Percentiles rank a stretch among this genome's conserved stretches.
phyloP scores from a whole-genome alignment of 495 filamentous ascomycete species.

The Evernia prunastri region DNA sequence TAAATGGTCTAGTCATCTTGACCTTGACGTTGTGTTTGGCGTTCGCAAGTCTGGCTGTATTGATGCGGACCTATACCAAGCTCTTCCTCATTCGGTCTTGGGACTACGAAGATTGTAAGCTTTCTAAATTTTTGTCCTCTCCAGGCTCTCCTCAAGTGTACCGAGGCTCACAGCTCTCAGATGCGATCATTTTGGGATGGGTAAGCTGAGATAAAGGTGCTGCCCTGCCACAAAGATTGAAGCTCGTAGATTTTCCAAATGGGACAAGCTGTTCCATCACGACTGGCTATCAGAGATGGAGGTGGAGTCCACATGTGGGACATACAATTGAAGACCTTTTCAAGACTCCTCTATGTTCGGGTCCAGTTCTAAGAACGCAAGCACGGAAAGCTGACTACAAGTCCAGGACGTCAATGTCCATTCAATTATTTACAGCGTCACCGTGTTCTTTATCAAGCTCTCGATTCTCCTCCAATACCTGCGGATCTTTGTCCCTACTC shows the following conservation, averaged over 20 bases:
- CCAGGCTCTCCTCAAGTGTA: neutral
- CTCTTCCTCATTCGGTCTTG: conserved; percentile 10
- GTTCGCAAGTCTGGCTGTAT: neutral
- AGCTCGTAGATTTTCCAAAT: neutral
- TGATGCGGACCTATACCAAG: conserved; percentile 22
- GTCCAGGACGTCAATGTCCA: conserved; percentile 10
- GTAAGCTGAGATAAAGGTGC: neutral
- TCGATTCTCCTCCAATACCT: conserved; percentile 26
- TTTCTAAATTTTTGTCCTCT: neutral
- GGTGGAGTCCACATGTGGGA: conserved; percentile 20
- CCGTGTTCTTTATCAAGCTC: conserved; percentile 19
- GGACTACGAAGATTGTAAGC: conserved; percentile 22
- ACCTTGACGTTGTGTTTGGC: conserved; percentile 6
- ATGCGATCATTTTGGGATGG: conserved; percentile 18
- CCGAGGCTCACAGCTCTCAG: conserved; percentile 2
- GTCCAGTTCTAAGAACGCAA: neutral
- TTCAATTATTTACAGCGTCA: conserved; percentile 7
- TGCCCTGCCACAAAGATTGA: neutral
- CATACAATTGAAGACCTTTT: conserved; percentile 14
- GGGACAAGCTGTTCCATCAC: neutral
- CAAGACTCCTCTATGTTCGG: conserved; percentile 19
- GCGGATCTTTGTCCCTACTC: conserved; percentile 20
- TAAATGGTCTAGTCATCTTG: neutral
- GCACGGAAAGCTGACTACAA: neutral
- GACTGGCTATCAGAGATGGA: neutral